Base-by-base conservation (phyloP, 257 asterid genomes). In the Solanum pinnatisectum region DNA sequence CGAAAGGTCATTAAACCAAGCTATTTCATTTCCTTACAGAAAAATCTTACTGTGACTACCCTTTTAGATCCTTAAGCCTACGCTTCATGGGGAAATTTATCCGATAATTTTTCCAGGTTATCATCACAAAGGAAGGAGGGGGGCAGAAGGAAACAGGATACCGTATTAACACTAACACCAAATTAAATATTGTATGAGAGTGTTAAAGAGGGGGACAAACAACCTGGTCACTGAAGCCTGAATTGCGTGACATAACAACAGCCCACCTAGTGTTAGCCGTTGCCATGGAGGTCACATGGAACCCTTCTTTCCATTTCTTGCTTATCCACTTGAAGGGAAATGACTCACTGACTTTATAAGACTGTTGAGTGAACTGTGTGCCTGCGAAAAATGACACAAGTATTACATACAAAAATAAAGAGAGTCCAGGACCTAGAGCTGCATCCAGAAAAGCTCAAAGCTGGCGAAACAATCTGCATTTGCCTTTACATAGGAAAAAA, bases 261-360 rank as follows among this genome's bases (percentile, higher is more conserved):
- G 92, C 94, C 94, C 94, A 92, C 44, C 92, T 87, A 88, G 91
- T 71, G 87, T 88, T 93, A 85, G 94, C 91, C 83, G 94, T 92
- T 56, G 94, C 93, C 94, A 92, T 92, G 68, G 94, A 89, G 37
- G 94, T 92, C 56, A 92, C 94, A 25, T 89, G 91, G 88, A 90
- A 92, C 60, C 94, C 94, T 88, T 92, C 94, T 87, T 87, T 92
- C 94, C 93, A 92, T 78, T 92, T 92, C 90, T 92, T 92, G 91
- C 90, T 92, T 68, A 92, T 92, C 94, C 94, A 92, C 84, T 92
- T 92, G 87, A 92, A 92, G 63, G 94, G 92, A 86, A 92, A 92
- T 12, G 92, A 90, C 46, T 92, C 94, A n/a, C 94, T 92, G 4
- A 92, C 94, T 87, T 90, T 92, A 68, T 90, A 92, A 7, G 94